Evolutionary conservation across 2,329 filamentous ascomycete genomes (phyloP).

Genomic region (Ophiocordyceps robertsii): DNA sequence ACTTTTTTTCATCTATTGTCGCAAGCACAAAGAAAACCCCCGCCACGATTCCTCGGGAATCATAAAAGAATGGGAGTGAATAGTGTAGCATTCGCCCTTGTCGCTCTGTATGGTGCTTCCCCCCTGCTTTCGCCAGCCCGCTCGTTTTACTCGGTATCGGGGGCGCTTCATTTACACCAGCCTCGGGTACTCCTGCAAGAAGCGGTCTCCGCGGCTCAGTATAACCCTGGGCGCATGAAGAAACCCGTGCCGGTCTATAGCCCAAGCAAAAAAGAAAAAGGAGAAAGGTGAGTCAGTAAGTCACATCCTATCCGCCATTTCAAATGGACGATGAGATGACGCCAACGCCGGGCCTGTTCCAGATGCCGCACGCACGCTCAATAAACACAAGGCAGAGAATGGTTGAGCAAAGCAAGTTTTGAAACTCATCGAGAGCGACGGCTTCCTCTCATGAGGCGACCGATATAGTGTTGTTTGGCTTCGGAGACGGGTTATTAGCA

Average conservation of each 20-base stretch:
- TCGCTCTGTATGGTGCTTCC: conserved; percentile 5
- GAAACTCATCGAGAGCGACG: not conserved
- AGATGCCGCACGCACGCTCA: conserved; percentile 22
- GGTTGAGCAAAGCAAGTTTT: conserved; percentile 8
- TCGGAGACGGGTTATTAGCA: conserved; percentile 45
- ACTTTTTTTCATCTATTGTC: conserved; percentile 9
- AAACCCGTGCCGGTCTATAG: conserved; percentile 11
- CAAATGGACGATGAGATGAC: conserved; percentile 14
- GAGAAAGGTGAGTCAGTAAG: conserved; percentile 9
- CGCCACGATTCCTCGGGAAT: not conserved
- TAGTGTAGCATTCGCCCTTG: conserved; percentile 3
- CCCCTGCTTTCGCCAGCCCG: conserved; percentile 1
- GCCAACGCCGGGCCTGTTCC: conserved; percentile 20
- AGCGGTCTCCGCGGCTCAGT: not conserved
- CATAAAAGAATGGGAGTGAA: not conserved
- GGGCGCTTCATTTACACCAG: not conserved
- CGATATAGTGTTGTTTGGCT: conserved; percentile 59
- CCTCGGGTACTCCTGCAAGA: not conserved
- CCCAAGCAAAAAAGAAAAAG: conserved; percentile 7
- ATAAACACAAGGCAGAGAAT: conserved; percentile 14
- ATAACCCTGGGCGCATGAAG: not conserved
- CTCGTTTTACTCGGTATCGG: not conserved
- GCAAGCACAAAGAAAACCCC: conserved; percentile 6
- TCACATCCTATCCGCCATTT: conserved; percentile 11
- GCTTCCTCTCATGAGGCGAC: conserved; percentile 2